Conservation (phyloP, 306 rosid species). For the Quercus engelmannii region DNA sequence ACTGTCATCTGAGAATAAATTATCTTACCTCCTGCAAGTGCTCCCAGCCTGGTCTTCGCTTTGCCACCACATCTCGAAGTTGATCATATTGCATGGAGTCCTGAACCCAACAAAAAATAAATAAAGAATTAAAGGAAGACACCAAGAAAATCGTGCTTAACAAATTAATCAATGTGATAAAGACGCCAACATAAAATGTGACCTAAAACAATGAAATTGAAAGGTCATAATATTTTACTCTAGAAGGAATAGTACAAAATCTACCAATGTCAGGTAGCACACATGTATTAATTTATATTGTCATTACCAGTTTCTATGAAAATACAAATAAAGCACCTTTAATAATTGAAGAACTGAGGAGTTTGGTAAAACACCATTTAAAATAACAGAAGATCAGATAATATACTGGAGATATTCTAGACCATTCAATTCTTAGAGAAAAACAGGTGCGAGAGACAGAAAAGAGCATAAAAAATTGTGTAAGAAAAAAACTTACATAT, state of each 20-base stretch:
- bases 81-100: constrained; percentile 81
- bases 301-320: neutral
- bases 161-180: neutral
- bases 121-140: constrained; percentile 5
- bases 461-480: neutral
- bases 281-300: neutral
- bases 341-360: neutral
- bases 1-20: constrained; percentile 17
- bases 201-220: neutral
- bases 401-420: neutral
- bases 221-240: neutral
- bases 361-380: neutral
- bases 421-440: neutral
- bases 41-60: constrained; percentile 96
- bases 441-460: neutral
- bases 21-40: constrained; percentile 75
- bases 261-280: neutral
- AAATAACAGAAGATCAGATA: neutral
- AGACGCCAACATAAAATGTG: neutral
- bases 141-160: constrained; percentile 5
- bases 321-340: neutral
- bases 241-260: neutral
- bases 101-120: constrained; percentile 35
- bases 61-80: constrained; percentile 85
- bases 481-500: neutral